Conservation (phyloP, 75 land plant species). For the Isoetes taiwanensis region DNA sequence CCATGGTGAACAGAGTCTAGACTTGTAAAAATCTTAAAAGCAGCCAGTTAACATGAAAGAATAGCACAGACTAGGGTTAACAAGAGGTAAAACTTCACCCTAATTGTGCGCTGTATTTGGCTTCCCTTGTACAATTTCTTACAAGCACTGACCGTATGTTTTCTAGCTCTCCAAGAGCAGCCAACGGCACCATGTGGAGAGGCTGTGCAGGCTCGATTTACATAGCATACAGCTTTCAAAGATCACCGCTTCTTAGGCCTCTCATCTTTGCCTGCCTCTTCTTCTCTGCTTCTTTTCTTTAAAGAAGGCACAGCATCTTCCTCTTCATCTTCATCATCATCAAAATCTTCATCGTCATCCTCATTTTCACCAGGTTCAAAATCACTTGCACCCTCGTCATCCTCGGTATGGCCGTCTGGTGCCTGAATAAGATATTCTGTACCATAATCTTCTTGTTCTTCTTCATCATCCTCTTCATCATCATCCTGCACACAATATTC, state of each 20-base stretch:
- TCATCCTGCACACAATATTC: not conserved
- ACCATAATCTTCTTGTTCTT: slow-evolving; percentile 48
- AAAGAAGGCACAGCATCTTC: slow-evolving; percentile 25
- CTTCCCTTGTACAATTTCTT: too few species aligned
- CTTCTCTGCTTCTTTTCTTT: slow-evolving; percentile 15
- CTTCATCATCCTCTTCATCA: not conserved
- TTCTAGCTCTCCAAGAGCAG: too few species aligned
- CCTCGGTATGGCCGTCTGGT: slow-evolving; percentile 37
- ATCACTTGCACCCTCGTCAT: slow-evolving; percentile 45
- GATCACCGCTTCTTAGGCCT: slow-evolving; percentile 20
- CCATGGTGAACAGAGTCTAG: too few species aligned
- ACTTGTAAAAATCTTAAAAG: too few species aligned
- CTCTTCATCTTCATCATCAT: slow-evolving; percentile 34
- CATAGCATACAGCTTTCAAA: too few species aligned
- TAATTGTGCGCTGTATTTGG: too few species aligned
- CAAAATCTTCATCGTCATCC: slow-evolving; percentile 26
- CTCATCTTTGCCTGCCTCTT: slow-evolving; percentile 13
- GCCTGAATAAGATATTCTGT: slow-evolving; percentile 51
- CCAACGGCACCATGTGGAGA: too few species aligned
- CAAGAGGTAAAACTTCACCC: too few species aligned
- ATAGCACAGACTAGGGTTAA: too few species aligned
- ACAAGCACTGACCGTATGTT: too few species aligned
- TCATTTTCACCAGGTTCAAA: slow-evolving; percentile 35
- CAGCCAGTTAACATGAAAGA: too few species aligned
- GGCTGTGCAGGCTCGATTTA: too few species aligned